Evolutionary conservation across 208 protist genomes (phyloP), one percentile per base, ranked within the genome.

Genomic region (Polymyxa betae): DNA sequence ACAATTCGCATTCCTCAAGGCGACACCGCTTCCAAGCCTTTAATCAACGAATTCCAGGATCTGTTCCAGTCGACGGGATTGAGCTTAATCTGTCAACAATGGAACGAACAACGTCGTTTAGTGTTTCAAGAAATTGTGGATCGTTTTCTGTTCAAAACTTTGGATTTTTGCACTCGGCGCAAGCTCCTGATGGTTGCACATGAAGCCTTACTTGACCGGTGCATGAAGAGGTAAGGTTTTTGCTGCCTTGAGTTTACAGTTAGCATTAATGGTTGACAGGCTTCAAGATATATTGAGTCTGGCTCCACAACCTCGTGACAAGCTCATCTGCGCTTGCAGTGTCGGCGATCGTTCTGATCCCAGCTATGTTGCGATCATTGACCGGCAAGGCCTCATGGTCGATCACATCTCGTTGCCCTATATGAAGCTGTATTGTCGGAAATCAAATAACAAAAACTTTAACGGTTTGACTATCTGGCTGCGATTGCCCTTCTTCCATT

Each of bases 11-110:
- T 35, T 43, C 35, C 72, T 5, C 72, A 82, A 35, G n/a, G 5
- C 16, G 35, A 5, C 12, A 12, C 5, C 72, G 72, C 16, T 45
- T 5, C 35, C 72, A 82, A 45, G 5, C 12, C 35, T 5, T n/a
- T 82, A 38, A 12, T 35, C 5, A 43, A 40, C 16, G 72, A 82
- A 35, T 82, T 82, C n/a, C 16, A 35, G 10, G 40, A 82, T n/a
- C 72, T 82, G 5, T 82, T 82, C 35, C 72, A 45, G 72, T 82
- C 72, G n/a, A 82, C n/a, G 72, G 72, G 72, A 45, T 82, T 82
- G 16, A 82, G 72, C 72, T n/a, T 5, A 20, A 82, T 45, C 35
- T 45, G 16, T 5, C 72, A 43, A 16, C 72, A 38, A 40, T 82
- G 72, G 72, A 82, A 82, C 72, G 72, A 82, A 43, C 72, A 82